Evolutionary conservation across 1,284 basidiomycete genomes (phyloP).

Genomic region (Sporisorium exsertum): DNA sequence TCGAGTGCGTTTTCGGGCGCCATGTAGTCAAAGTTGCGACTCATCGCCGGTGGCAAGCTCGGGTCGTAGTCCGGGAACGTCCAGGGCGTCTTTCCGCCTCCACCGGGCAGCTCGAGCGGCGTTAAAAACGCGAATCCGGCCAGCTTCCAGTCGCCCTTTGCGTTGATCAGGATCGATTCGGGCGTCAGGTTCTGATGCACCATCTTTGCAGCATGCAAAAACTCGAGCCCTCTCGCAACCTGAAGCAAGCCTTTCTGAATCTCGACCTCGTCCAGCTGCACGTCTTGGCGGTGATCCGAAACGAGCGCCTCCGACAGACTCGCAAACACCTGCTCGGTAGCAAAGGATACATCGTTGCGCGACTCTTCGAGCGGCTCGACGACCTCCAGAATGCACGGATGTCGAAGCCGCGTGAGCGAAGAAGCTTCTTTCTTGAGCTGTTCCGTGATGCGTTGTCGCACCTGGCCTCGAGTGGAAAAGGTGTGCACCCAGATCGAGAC

Average conservation of each 20-base stretch:
- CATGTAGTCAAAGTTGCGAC: slow-evolving; percentile 92
- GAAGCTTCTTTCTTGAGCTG: slow-evolving; percentile 74
- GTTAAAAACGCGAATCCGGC: slow-evolving; percentile 87
- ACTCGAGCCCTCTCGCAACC: slow-evolving; percentile 89
- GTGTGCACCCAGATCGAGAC: slow-evolving; percentile 64
- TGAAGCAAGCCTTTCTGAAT: slow-evolving; percentile 97
- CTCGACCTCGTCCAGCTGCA: slow-evolving; percentile 72
- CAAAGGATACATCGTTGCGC: slow-evolving; percentile 83
- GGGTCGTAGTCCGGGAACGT: slow-evolving; percentile 89
- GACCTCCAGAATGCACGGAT: slow-evolving; percentile 97
- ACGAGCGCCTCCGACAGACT: slow-evolving; percentile 45
- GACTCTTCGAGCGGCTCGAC: slow-evolving; percentile 98
- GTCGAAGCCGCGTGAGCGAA: slow-evolving; percentile 84
- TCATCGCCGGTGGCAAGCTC: slow-evolving; percentile 81
- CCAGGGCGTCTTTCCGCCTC: slow-evolving; percentile 83
- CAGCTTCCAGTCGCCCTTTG: slow-evolving; percentile 97
- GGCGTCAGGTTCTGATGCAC: slow-evolving; percentile 92
- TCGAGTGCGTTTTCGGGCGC: slow-evolving; percentile 96
- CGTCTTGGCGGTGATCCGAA: slow-evolving; percentile 39
- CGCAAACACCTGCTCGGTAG: slow-evolving; percentile 78
- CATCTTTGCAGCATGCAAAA: slow-evolving; percentile 88
- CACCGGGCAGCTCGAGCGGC: slow-evolving; percentile 76
- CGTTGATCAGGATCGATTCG: slow-evolving; percentile 69
- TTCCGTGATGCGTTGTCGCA: slow-evolving; percentile 49
- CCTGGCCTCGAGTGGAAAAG: slow-evolving; percentile 44